Percentiles rank a stretch among this genome's conserved stretches.
Evolutionary conservation across 371 early-diverging fungal genomes (phyloP).

Genomic region (Mucor plumbeus): DNA sequence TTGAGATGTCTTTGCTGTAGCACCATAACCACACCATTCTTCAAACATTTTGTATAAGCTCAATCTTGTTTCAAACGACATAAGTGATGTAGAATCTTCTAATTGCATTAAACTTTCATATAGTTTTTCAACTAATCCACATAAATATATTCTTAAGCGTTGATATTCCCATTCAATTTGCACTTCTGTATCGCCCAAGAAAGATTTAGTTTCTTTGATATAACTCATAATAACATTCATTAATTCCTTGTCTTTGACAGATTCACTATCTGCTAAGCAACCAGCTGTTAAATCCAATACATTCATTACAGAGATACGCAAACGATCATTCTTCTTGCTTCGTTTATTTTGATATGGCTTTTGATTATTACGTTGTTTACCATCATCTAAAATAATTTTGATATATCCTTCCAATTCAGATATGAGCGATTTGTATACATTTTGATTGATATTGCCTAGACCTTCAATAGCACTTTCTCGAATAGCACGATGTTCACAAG

Average conservation of each 20-base stretch:
- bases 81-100: slow-evolving; percentile 52
- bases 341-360: slow-evolving; percentile 68
- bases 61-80: slow-evolving; percentile 82
- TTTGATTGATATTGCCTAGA: slow-evolving; percentile 72
- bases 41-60: slow-evolving; percentile 86
- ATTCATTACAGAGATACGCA: slow-evolving; percentile 78
- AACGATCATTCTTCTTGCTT: slow-evolving; percentile 70
- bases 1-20: slow-evolving; percentile 60
- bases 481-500: slow-evolving; percentile 74
- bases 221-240: slow-evolving; percentile 71
- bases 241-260: slow-evolving; percentile 67
- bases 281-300: slow-evolving; percentile 75
- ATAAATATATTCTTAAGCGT: slow-evolving; percentile 84
- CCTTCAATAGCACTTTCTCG: slow-evolving; percentile 75
- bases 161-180: slow-evolving; percentile 90
- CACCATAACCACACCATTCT: slow-evolving; percentile 92
- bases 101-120: slow-evolving; percentile 69
- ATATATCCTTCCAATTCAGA: slow-evolving; percentile 72
- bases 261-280: slow-evolving; percentile 60
- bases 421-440: slow-evolving; percentile 71
- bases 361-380: slow-evolving; percentile 58
- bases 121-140: slow-evolving; percentile 82
- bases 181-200: slow-evolving; percentile 72
- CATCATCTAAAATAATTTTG: slow-evolving; percentile 71
- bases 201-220: slow-evolving; percentile 75